Evolutionary conservation across 1,284 basidiomycete species (phyloP).

Genomic region (Boletus semigastroideus): DNA sequence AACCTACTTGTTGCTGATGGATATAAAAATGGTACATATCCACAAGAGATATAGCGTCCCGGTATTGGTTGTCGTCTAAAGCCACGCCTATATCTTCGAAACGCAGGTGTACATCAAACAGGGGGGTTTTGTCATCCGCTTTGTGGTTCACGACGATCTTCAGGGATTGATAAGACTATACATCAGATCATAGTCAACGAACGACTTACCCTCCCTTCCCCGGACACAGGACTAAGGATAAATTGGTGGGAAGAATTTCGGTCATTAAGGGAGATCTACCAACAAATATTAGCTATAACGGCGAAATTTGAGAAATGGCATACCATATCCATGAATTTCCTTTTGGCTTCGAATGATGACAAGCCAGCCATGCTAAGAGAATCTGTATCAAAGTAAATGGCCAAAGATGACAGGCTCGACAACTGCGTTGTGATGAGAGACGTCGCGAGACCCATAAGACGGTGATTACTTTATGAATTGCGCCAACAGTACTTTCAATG

Average conservation of each 20-base stretch:
- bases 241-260: slow-evolving; percentile 80
- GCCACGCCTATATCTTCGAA: slow-evolving; percentile 96
- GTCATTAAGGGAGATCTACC: slow-evolving; percentile 65
- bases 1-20: slow-evolving; percentile 79
- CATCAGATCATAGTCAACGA: background rate
- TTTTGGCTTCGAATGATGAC: slow-evolving; percentile 65
- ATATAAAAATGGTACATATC: slow-evolving; percentile 98
- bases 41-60: slow-evolving; percentile 89
- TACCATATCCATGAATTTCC: slow-evolving; percentile 80
- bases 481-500: slow-evolving; percentile 86
- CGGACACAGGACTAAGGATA: slow-evolving; percentile 94
- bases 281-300: slow-evolving; percentile 6
- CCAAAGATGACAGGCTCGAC: slow-evolving; percentile 84
- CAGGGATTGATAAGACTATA: slow-evolving; percentile 5
- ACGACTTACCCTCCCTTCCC: slow-evolving; percentile 78
- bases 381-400: slow-evolving; percentile 97
- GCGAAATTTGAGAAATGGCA: background rate
- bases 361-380: slow-evolving; percentile 78
- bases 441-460: background rate
- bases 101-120: slow-evolving; percentile 85
- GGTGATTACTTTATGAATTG: slow-evolving; percentile 81
- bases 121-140: slow-evolving; percentile 71
- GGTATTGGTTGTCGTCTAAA: slow-evolving; percentile 94
- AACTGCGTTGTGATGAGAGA: slow-evolving; percentile 49
- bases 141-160: slow-evolving; percentile 85